Percentiles rank a stretch among this genome's conserved stretches.
Evolutionary conservation across 2,329 filamentous ascomycete species (phyloP).

Genomic region (Didymella pinodella): DNA sequence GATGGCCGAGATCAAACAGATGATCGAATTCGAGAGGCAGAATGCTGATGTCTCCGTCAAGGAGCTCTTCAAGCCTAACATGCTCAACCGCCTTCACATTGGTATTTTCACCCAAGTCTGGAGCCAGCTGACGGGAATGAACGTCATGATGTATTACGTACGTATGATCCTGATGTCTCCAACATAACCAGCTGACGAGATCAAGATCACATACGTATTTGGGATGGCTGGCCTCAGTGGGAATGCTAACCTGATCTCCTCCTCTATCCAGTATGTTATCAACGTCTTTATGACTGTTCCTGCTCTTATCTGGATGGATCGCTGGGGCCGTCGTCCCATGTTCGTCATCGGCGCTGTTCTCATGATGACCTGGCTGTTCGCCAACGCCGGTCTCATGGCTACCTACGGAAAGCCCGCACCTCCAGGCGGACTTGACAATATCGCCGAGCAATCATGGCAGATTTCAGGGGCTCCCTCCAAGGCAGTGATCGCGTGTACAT

Average conservation of each 20-base stretch:
- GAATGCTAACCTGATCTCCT: conserved; percentile 68
- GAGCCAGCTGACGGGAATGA: conserved; percentile 80
- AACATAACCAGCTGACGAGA: background rate
- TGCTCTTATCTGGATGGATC: conserved; percentile 76
- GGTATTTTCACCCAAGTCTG: conserved; percentile 78
- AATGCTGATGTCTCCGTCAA: conserved; percentile 74
- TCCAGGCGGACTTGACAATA: conserved; percentile 51
- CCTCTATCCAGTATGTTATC: conserved; percentile 77
- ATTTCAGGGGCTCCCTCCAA: conserved; percentile 52
- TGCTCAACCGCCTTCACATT: conserved; percentile 76
- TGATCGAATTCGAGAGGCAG: conserved; percentile 74
- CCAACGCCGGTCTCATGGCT: conserved; percentile 69
- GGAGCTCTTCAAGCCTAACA: conserved; percentile 75
- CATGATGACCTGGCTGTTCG: conserved; percentile 70
- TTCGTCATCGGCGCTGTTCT: conserved; percentile 70
- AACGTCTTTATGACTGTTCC: conserved; percentile 82
- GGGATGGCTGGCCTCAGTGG: conserved; percentile 72
- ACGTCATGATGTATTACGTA: conserved; percentile 62
- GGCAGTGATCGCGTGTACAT: conserved; percentile 72
- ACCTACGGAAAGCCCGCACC: conserved; percentile 60
- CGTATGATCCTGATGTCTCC: background rate
- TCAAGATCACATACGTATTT: conserved; percentile 66
- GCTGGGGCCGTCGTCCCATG: conserved; percentile 75
- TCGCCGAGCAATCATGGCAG: conserved; percentile 53
- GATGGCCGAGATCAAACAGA: conserved; percentile 75